These are phyloP conservation scores for Vaccinium vitisidaea DNA, from an alignment of 148 eudicot genomes.

Conservation along the genomic window DNA sequence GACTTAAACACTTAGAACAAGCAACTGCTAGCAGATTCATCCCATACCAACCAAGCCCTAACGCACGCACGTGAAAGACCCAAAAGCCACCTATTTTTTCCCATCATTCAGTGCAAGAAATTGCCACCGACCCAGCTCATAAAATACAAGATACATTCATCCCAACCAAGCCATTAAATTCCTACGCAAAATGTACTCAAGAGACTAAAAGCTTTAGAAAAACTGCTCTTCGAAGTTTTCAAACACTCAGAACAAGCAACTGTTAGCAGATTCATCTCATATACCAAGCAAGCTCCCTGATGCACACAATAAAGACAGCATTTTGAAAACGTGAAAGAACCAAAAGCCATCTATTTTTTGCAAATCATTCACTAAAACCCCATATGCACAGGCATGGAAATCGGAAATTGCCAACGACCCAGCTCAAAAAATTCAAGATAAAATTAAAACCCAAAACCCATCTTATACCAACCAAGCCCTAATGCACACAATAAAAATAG, in stretches of 20 bases:
- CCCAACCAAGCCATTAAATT: too few species aligned
- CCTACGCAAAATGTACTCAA: too few species aligned
- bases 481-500: neutral
- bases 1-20: neutral
- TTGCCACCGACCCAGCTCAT: neutral
- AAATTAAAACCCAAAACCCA: neutral
- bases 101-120: neutral
- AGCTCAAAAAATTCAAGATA: neutral
- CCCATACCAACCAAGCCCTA: neutral
- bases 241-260: too few species aligned
- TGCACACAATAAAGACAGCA: neutral
- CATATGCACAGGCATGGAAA: neutral
- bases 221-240: too few species aligned
- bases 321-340: neutral
- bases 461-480: neutral
- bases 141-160: neutral
- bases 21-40: slow-evolving; percentile 7
- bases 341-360: neutral
- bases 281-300: too few species aligned
- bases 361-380: neutral
- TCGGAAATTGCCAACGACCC: neutral
- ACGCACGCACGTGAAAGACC: neutral
- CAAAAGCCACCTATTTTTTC: neutral
- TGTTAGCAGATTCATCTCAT: too few species aligned
- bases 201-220: too few species aligned